These are phyloP conservation scores for Ambispora gerdemannii DNA, from an alignment of 192 early-diverging fungal species.

Conservation along the genomic window DNA sequence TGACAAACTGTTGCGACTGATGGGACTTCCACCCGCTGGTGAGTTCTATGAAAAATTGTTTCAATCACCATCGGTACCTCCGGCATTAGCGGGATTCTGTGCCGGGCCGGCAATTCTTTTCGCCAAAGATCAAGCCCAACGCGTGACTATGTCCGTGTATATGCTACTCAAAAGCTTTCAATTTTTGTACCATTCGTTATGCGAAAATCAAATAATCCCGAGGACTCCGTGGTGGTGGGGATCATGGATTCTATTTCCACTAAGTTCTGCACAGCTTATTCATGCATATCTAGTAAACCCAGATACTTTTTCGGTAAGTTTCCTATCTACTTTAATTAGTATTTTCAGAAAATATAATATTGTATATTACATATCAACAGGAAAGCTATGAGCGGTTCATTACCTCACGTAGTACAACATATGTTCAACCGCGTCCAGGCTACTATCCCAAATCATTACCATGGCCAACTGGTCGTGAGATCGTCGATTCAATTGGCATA, in stretches of 20 bases:
- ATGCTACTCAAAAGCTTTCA: constrained; percentile 19
- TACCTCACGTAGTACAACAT: neutral
- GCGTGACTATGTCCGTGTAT: neutral
- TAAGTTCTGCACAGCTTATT: constrained; percentile 23
- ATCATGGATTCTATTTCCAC: constrained; percentile 24
- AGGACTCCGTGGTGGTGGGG: constrained; percentile 24
- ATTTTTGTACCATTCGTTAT: constrained; percentile 7
- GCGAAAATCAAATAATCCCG: constrained; percentile 19
- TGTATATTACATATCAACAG: neutral
- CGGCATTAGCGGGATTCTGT: constrained; percentile 7
- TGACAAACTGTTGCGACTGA: neutral
- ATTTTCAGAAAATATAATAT: too few relatives aligned
- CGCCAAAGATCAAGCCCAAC: neutral
- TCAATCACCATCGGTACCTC: constrained; percentile 11
- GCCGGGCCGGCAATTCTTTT: constrained; percentile 11
- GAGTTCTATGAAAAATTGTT: neutral
- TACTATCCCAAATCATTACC: constrained; percentile 2
- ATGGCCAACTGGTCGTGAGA: constrained; percentile 18
- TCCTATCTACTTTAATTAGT: too few relatives aligned
- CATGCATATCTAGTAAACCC: constrained; percentile 20
- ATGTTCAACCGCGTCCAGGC: constrained; percentile 11
- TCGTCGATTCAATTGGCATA: constrained; percentile 10
- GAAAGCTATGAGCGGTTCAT: constrained; percentile 2
- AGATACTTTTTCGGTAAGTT: constrained; percentile 21
- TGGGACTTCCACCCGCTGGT: neutral